Evolutionary conservation across 345 rosid genomes (phyloP), one percentile per base, ranked within the genome.

Genomic region (Gynandropsis gynandra): DNA sequence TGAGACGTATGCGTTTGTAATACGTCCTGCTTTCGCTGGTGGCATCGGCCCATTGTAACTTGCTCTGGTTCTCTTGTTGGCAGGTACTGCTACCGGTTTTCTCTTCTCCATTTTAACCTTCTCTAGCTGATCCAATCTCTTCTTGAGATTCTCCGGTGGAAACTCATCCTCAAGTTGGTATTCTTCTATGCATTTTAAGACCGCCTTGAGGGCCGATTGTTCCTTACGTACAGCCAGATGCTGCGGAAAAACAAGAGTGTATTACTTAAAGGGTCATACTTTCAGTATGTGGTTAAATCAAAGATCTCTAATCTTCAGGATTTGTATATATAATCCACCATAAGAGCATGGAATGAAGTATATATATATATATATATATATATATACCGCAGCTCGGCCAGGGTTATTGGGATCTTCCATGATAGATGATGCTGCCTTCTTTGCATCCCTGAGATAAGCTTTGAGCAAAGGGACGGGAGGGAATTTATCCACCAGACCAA

Each of bases 1-100:
- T 24, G 98, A 92, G 24, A 92, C 97, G 16, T 92, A 87, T 36
- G 98, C 97, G 50, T 85, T 87, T 18, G 78, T 78, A 71, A 76
- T 63, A 59, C 98, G 97, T 7, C 98, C 98, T 12, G 98, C 98
- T 65, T 92, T 87, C 21, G 97, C 98, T 4, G 98, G 98, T 65
- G 98, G 97, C 97, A 92, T 87, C 17, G 96, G 98, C 37, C 94
- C 97, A 15, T 80, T 85, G 62, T 75, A 85, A 69, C 79, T 82
- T 20, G 95, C 94, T 0, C 98, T 63, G 8, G 95, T 92, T 75
- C 98, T 68, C 61, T 92, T 87, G 76, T 85, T 92, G 1, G 95
- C 97, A 3, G 98, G 97, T 14, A 75, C 86, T 9, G 85, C 79
- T 43, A 69, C 85, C 39, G 93, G 79, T 64, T 76, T 82, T 55